Evolutionary conservation across 352 stramenopile genomes (phyloP), one percentile per base, ranked within the genome.

Genomic region (Blastocystis sp.): DNA sequence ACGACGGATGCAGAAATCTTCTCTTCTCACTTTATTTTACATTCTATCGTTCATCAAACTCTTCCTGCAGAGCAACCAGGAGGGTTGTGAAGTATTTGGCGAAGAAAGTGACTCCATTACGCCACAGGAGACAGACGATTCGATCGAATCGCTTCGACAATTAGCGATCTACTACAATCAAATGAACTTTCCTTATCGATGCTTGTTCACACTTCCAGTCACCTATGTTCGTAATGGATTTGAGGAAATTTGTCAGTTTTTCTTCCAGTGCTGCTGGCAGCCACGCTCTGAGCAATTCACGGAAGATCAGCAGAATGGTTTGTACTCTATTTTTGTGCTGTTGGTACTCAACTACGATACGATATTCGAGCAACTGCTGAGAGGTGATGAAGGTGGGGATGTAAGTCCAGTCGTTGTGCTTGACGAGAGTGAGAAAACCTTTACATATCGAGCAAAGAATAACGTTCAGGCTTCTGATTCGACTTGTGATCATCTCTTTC

Each of bases 301-400:
- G 18, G 29, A 18, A 15, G 9, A 84, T 34, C 73, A 66, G n/a
- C 15, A 26, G 7, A 61, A 68, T 64, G 20, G 29, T 18, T 11
- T 84, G n/a, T 84, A 68, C 26, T 66, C 73, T 5, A 34, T 80
- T n/a, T 80, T 80, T 63, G 13, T 80, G 39, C 23, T 80, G 13
- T 37, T 61, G 39, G 18, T 80, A 7, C 62, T 73, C 23, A 7
- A 73, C 4, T 73, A 47, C 29, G 62, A 73, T 13, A 45, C 18
- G 23, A 37, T 73, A 50, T 18, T 45, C 9, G 29, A 45, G 47
- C 29, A 34, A 11, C 26, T 73, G 23, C 62, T 20, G 11, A 39
- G 43, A 20, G 20, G 50, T n/a, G 50, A 59, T 43, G 45, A 8
- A 13, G 6, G 29, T 8, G 6, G 23, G 1, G 20, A 47, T 75